Evolutionary conservation across 192 early-diverging fungal species (phyloP), one percentile per base, ranked within the genome.

Genomic region (Diversispora eburnea): DNA sequence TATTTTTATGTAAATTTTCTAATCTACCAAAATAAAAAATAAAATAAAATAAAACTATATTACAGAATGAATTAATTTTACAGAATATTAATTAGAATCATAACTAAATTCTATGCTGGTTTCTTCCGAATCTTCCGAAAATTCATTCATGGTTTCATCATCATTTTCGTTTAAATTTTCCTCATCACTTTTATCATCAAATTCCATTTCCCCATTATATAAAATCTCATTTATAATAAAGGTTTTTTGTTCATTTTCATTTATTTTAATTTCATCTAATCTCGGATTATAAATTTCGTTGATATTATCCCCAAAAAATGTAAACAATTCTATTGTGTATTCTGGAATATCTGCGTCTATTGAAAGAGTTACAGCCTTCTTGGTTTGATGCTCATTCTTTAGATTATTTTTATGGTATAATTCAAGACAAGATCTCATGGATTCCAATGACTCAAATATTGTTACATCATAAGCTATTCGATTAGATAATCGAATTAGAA

Each of bases 291-390:
- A 33, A 33, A 33, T 33, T 33, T 2, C 8, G 8, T 59, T 25
- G 12, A 33, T 25, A 41, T 63, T 8, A 7, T 63, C 61, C 2
- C 15, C 61, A 19, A n/a, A 43, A 63, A 63, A 63, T 19, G 39
- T 63, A 63, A 63, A 63, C 45, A 63, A 63, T 63, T 63, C 61
- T 43, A 63, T 39, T 3, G 61, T 45, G 43, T 63, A 63, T 45
- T 19, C 42, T 5, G 61, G 61, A 45, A 63, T 6, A 43, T 63
- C 61, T 0, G 39, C 61, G 42, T 63, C 61, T n/a, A 45, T 63
- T 43, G 43, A 42, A 33, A n/a, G 43, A 42, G 25, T 3, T n/a
- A n/a, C 12, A 15, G 12, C 5, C 17, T 63, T 63, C 8, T 45
- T 63, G 15, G 8, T 63, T n/a, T 43, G 5, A 19, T 17, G 43